phyloP scores from a whole-genome alignment of 2,329 filamentous ascomycete genomes.

The Ceratocystis huliohia region DNA sequence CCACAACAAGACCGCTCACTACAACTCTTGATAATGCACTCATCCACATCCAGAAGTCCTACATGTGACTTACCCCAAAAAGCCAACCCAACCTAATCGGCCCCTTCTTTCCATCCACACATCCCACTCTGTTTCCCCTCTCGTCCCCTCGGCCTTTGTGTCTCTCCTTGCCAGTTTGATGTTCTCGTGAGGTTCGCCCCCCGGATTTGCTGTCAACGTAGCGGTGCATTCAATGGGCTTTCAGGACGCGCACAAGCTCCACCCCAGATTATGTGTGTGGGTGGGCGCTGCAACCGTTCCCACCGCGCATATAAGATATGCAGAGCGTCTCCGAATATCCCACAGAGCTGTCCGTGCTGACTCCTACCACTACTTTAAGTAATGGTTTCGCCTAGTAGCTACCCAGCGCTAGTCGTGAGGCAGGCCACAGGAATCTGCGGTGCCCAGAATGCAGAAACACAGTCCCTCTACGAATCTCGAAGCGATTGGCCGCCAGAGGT shows the following conservation, averaged over 20 bases:
- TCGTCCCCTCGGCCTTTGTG: neutral
- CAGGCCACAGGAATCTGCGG: too few relatives aligned
- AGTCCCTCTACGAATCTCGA: too few relatives aligned
- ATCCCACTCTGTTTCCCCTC: neutral
- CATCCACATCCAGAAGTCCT: neutral
- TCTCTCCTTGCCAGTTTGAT: neutral
- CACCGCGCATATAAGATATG: neutral
- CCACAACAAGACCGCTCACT: too few relatives aligned
- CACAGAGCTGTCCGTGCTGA: neutral
- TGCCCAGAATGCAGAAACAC: too few relatives aligned
- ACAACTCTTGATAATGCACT: neutral
- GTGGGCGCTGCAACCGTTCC: neutral
- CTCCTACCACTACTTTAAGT: neutral
- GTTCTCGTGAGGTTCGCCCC: neutral
- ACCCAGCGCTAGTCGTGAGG: too few relatives aligned
- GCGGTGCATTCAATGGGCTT: neutral
- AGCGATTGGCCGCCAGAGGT: too few relatives aligned
- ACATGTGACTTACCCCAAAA: neutral
- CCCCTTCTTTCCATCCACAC: neutral
- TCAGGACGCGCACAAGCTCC: neutral
- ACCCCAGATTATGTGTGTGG: neutral
- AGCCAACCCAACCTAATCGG: neutral
- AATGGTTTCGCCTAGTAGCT: too few relatives aligned
- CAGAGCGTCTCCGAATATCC: neutral
- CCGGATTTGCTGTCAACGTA: conserved; percentile 2